Percentiles rank a stretch among this genome's conserved stretches.
Conservation (phyloP, 1,284 basidiomycete genomes). For the Rhodotorula sp. region DNA sequence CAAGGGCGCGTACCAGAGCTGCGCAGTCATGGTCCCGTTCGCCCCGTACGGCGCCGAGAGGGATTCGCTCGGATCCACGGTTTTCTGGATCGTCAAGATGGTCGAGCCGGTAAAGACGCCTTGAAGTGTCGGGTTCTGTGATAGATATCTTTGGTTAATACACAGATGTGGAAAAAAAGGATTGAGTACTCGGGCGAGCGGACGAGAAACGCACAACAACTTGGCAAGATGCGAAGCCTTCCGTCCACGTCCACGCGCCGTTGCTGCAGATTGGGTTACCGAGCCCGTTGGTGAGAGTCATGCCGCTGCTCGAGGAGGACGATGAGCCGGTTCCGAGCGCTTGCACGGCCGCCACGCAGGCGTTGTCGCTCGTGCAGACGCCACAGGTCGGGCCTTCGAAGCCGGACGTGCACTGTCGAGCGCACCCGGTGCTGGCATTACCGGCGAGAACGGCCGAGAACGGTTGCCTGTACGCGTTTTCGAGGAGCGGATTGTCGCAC, state of each 20-base stretch:
- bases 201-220: conserved; percentile 55
- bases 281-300: conserved; percentile 1
- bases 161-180: conserved; percentile 32
- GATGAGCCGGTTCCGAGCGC: not conserved
- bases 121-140: conserved; percentile 75
- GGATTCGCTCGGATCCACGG: conserved; percentile 64
- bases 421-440: conserved; percentile 27
- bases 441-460: conserved; percentile 26
- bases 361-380: conserved; percentile 26
- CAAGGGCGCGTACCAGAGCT: conserved; percentile 63
- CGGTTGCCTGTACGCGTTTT: conserved; percentile 13
- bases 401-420: conserved; percentile 38
- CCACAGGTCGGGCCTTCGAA: conserved; percentile 41
- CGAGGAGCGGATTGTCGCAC: conserved; percentile 39
- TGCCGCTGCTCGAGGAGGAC: conserved; percentile 4
- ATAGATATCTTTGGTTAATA: conserved; percentile 37
- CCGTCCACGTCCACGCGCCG: conserved; percentile 40
- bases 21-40: conserved; percentile 62
- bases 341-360: conserved; percentile 30
- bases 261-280: conserved; percentile 32
- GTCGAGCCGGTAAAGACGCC: conserved; percentile 65
- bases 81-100: conserved; percentile 71
- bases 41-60: conserved; percentile 62
- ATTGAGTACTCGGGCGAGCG: too few species aligned
- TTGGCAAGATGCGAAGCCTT: conserved; percentile 61